phyloP scores from a whole-genome alignment of 1,284 basidiomycete genomes.

The Tylopilus sp. region DNA sequence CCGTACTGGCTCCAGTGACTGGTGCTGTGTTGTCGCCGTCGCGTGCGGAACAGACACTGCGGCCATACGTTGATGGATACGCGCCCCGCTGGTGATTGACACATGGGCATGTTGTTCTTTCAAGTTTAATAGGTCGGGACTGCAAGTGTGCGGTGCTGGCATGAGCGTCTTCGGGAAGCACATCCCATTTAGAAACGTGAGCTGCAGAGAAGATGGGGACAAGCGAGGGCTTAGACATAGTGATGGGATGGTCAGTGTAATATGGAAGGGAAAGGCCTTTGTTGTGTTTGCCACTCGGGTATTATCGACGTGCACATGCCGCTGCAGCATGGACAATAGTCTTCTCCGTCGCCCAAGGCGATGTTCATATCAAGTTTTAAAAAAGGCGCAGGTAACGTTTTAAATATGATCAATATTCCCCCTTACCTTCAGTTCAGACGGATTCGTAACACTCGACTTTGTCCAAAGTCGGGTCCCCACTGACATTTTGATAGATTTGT shows the following conservation, averaged over 20 bases:
- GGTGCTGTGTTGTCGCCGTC: background rate
- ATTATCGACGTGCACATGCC: conserved; percentile 4
- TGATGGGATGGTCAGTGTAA: background rate
- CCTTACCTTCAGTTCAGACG: too few relatives aligned
- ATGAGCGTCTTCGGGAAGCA: conserved; percentile 7
- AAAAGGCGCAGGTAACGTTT: background rate
- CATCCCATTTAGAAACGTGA: conserved; percentile 29
- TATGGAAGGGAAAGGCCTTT: background rate
- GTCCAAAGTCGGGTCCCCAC: too few relatives aligned
- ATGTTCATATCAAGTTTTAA: background rate
- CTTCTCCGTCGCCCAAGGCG: background rate
- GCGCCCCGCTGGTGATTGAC: background rate
- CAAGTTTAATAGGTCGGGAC: background rate
- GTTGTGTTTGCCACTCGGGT: background rate
- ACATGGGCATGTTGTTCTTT: background rate
- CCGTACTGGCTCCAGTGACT: background rate
- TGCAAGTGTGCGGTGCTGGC: background rate
- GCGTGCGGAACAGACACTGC: background rate
- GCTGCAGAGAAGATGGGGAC: conserved; percentile 26
- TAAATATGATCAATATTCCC: too few relatives aligned
- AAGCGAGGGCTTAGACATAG: conserved; percentile 21
- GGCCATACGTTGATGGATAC: background rate
- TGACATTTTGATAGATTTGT: too few relatives aligned
- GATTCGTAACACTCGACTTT: too few relatives aligned
- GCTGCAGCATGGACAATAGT: conserved; percentile 22